Base-by-base conservation (phyloP, 106 monocot species). In the Alisma plantagoaquatica region DNA sequence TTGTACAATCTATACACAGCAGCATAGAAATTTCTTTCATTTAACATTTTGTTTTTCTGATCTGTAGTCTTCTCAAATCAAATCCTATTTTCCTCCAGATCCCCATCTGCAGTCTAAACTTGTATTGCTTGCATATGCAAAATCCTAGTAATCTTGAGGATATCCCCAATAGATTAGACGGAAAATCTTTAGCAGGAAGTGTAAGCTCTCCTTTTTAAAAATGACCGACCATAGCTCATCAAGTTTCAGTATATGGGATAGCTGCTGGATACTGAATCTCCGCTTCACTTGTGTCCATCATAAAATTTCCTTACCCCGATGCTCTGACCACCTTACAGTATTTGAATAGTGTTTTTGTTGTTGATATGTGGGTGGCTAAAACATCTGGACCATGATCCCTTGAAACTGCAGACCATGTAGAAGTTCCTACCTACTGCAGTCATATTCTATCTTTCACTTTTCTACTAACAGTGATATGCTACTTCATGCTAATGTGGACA, bases 211-310 rank as follows among this genome's bases (percentile, higher is more conserved):
- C n/a, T n/a, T n/a, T n/a, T n/a, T n/a, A n/a, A n/a, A n/a, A n/a
- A n/a, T n/a, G n/a, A n/a, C n/a, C n/a, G n/a, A n/a, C n/a, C n/a
- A n/a, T n/a, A n/a, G 33, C 57, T 7, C 77, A 80, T 5, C 74
- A 77, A 54, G 76, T 61, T 46, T 87, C 87, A 8, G 73, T 94
- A 2, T 87, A 87, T 53, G 84, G 93, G 10, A 49, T 94, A 42
- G 87, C 83, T 41, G 77, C 72, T 25, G 93, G 93, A 2, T 94
- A 94, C 51, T 85, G 85, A 56, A 55, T 92, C 25, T 92, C 91
- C 5, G 91, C 85, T 23, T 81, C 85, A 1, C 75, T 92, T 17
- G 64, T 91, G 3, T 85, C 84, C 33, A 92, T 92, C 15, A 91
- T 81, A 81, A 81, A 84, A 44, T 84, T 91, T 33, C 85, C 85